A percentile compares a stretch with the other conserved stretches of the same genome.
Evolutionary conservation across 352 stramenopile species (phyloP).

Genomic region (Phytophthora nicotianae): DNA sequence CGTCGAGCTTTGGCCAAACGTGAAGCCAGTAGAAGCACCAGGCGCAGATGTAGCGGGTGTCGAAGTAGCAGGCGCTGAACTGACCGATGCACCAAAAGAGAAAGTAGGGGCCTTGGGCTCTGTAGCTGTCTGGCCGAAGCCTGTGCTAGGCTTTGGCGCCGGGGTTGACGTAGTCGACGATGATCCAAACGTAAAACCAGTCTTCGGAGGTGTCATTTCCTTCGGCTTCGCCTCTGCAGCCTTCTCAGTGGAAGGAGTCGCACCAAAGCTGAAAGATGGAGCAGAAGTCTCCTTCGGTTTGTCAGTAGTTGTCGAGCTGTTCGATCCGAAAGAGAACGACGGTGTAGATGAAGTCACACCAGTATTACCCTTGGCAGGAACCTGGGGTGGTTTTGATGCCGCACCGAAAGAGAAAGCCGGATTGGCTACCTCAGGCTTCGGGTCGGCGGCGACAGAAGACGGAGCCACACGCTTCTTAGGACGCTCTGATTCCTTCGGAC

Average conservation of each 20-base stretch:
- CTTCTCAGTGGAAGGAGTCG: slow-evolving; percentile 14
- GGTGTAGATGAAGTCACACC: slow-evolving; percentile 10
- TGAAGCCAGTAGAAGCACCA: slow-evolving; percentile 29
- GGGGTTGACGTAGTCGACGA: slow-evolving; percentile 22
- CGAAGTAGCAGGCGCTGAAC: slow-evolving; percentile 20
- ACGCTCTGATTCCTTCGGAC: slow-evolving; percentile 27
- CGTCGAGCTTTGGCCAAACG: slow-evolving; percentile 30
- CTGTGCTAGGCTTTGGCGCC: slow-evolving; percentile 28
- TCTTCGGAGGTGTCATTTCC: slow-evolving; percentile 24
- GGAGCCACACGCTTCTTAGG: slow-evolving; percentile 33
- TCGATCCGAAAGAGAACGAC: slow-evolving; percentile 30
- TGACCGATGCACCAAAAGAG: slow-evolving; percentile 28
- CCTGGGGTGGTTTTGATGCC: slow-evolving; percentile 18
- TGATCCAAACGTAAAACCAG: slow-evolving; percentile 52
- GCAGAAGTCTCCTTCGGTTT: slow-evolving; percentile 28
- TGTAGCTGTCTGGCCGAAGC: slow-evolving; percentile 28
- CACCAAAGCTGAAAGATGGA: slow-evolving; percentile 28
- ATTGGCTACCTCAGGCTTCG: slow-evolving; percentile 28
- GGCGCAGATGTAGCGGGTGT: slow-evolving; percentile 15
- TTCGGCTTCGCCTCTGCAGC: slow-evolving; percentile 22
- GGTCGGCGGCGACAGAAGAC: slow-evolving; percentile 27
- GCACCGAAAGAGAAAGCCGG: slow-evolving; percentile 39
- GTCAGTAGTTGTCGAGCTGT: slow-evolving; percentile 15
- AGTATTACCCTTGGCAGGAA: slow-evolving; percentile 31
- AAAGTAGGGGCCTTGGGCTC: slow-evolving; percentile 30